Evolutionary conservation across 345 rosid species (phyloP), one percentile per base, ranked within the genome.

Genomic region (Ricinus communis): DNA sequence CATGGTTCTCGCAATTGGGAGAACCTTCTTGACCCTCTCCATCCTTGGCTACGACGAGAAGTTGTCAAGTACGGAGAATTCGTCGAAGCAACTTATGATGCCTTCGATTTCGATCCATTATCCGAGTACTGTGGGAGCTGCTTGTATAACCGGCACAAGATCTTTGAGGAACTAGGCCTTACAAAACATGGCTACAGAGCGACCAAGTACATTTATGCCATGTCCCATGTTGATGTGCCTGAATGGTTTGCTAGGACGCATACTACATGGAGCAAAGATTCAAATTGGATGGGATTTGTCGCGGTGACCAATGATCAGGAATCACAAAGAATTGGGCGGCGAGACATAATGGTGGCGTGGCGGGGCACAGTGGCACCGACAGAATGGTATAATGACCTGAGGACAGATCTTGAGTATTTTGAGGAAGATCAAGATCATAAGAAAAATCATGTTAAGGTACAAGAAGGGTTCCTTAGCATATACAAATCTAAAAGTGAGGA

Each of bases 211-310:
- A 79, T 89, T 7, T 87, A 87, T 53, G 90, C 88, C 0, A 85
- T 89, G 94, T 89, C 91, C 7, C 87, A 71, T 58, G 88, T 89
- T 0, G 86, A 85, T 43, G 83, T 89, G 58, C 91, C 91, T 5
- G 65, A 75, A 13, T 89, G 91, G 93, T 70, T 89, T 60, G 80
- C 79, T 47, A 79, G 66, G 38, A 73, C 90, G 0, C 6, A 79
- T 38, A 9, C n/a, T 28, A 73, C 79, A n/a, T 89, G 94, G 94
- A 87, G 94, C 79, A 89, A 80, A 70, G 91, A 89, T 61, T 89
- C 94, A 10, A 89, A 87, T 56, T 89, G 91, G 91, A 87, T 84
- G 88, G 94, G 91, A 0, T 82, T 79, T 43, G 87, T 89, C 0
- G 90, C 87, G 0, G 87, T 87, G 9, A 85, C 90, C 55, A 77